Evolutionary conservation across 1,284 basidiomycete genomes (phyloP).

Genomic region (Polyporus tsugae): DNA sequence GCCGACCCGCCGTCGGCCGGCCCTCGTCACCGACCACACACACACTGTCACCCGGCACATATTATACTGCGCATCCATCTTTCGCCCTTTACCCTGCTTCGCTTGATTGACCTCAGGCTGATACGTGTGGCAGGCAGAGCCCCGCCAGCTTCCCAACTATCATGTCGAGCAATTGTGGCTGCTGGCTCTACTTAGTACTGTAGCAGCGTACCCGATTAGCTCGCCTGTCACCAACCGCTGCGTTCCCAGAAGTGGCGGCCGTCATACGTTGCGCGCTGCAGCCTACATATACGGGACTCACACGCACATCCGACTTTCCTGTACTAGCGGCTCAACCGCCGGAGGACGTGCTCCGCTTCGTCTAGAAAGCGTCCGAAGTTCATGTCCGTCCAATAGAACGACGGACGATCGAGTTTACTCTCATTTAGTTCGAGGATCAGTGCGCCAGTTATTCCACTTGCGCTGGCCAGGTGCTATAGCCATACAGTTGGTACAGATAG

Average conservation of each 20-base stretch:
- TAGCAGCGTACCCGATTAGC: constrained; percentile 1
- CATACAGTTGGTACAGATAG: background rate
- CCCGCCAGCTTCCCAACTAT: constrained; percentile 1
- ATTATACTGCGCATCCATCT: background rate
- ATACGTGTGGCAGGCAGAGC: background rate
- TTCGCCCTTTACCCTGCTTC: background rate
- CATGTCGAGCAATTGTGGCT: constrained; percentile 1
- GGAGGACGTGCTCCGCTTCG: background rate
- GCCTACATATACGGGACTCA: background rate
- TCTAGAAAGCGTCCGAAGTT: background rate
- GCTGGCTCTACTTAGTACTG: background rate
- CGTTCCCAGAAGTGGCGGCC: background rate
- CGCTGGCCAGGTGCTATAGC: background rate
- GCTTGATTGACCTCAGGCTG: background rate
- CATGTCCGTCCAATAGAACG: constrained; percentile 7
- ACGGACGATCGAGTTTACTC: background rate
- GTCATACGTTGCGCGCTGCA: background rate
- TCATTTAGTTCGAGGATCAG: background rate
- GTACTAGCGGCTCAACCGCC: background rate
- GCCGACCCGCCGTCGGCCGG: background rate
- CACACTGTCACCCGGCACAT: background rate
- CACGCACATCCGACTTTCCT: background rate
- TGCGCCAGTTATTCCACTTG: background rate
- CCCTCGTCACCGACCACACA: no score
- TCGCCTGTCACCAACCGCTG: constrained; percentile 6